Conservation (phyloP, 2,329 filamentous ascomycete genomes). For the Apiospora arundinis region DNA sequence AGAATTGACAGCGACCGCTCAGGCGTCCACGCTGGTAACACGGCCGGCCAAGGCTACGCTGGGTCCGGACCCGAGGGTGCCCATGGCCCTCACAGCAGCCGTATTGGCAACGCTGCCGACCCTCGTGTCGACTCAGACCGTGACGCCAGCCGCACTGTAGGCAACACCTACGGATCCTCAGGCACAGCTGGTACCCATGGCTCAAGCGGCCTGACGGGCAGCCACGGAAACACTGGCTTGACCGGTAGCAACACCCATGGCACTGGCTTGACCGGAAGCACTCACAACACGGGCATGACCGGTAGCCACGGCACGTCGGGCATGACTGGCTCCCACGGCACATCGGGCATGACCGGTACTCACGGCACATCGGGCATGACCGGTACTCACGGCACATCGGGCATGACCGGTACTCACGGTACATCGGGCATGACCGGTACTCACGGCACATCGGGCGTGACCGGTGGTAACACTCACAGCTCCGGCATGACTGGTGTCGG, state of each 20-base stretch:
- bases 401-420: slow-evolving; percentile 16
- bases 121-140: slow-evolving; percentile 62
- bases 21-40: slow-evolving; percentile 35
- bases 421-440: slow-evolving; percentile 26
- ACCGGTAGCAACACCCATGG: slow-evolving; percentile 26
- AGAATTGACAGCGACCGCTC: slow-evolving; percentile 33
- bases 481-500: background rate
- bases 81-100: slow-evolving; percentile 51
- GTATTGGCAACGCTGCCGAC: slow-evolving; percentile 57
- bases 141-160: slow-evolving; percentile 35
- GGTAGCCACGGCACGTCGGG: slow-evolving; percentile 34
- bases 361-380: slow-evolving; percentile 34
- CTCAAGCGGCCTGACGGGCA: slow-evolving; percentile 33
- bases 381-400: slow-evolving; percentile 28
- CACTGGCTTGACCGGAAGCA: slow-evolving; percentile 20
- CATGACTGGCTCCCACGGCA: slow-evolving; percentile 21
- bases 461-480: background rate
- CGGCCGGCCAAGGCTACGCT: slow-evolving; percentile 32
- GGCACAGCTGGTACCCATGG: slow-evolving; percentile 18
- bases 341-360: slow-evolving; percentile 26
- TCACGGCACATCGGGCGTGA: slow-evolving; percentile 32
- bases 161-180: slow-evolving; percentile 35
- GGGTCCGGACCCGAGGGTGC: slow-evolving; percentile 33
- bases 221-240: slow-evolving; percentile 37
- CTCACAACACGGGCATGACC: slow-evolving; percentile 23